Evolutionary conservation across 2,329 filamentous ascomycete genomes (phyloP).

Genomic region (Paraphaeosphaeria minitans): DNA sequence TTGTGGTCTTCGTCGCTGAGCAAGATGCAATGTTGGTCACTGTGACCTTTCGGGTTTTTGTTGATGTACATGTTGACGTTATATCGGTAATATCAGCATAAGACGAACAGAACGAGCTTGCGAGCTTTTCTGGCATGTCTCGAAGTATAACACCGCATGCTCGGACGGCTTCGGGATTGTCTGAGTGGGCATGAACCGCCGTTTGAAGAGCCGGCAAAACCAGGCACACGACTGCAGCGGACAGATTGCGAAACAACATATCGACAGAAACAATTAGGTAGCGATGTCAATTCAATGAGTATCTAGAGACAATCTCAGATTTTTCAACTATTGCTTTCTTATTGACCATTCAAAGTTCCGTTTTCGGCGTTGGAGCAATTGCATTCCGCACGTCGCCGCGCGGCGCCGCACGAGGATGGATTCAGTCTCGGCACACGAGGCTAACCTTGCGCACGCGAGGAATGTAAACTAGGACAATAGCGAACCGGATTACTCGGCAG

Average conservation of each 20-base stretch:
- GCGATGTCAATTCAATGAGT: neutral
- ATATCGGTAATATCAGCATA: slow-evolving; percentile 1
- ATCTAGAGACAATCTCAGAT: neutral
- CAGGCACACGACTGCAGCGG: neutral
- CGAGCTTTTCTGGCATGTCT: slow-evolving; percentile 2
- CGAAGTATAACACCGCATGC: neutral
- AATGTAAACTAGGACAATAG: neutral
- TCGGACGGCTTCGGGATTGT: neutral
- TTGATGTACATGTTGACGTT: neutral
- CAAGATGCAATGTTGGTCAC: neutral
- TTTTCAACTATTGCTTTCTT: neutral
- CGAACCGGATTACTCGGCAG: neutral
- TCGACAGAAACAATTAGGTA: neutral
- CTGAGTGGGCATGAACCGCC: neutral
- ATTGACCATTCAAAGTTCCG: slow-evolving; percentile 9
- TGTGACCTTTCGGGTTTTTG: neutral
- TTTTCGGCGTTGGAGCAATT: slow-evolving; percentile 10
- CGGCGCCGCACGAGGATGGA: slow-evolving; percentile 2
- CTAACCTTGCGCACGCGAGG: neutral
- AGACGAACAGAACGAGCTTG: slow-evolving; percentile 8
- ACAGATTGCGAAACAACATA: neutral
- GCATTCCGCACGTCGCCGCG: slow-evolving; percentile 5
- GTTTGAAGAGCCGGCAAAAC: neutral
- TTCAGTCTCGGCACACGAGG: neutral
- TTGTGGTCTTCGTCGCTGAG: neutral